These are phyloP conservation scores for Rutstroemia sp. DNA, from an alignment of 2,329 filamentous ascomycete species.

Conservation along the genomic window DNA sequence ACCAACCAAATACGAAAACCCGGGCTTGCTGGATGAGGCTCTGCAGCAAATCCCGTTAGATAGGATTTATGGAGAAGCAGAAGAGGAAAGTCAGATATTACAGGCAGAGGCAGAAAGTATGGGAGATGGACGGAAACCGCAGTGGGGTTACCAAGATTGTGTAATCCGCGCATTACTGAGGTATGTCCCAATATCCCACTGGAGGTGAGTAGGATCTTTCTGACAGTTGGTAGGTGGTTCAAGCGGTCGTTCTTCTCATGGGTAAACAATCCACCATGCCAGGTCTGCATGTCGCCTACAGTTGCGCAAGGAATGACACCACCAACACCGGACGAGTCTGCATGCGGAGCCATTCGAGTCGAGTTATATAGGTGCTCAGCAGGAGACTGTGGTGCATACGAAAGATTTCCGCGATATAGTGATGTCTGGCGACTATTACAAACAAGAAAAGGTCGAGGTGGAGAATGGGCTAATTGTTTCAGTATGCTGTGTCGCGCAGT, in stretches of 20 bases:
- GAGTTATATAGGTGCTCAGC: slow-evolving; percentile 87
- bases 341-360: slow-evolving; percentile 77
- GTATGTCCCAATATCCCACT: slow-evolving; percentile 40
- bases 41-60: slow-evolving; percentile 80
- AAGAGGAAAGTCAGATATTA: slow-evolving; percentile 85
- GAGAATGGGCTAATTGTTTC: slow-evolving; percentile 98
- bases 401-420: slow-evolving; percentile 89
- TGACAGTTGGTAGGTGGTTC: slow-evolving; percentile 68
- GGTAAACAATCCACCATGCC: slow-evolving; percentile 91
- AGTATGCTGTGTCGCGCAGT: slow-evolving; percentile 95
- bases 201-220: slow-evolving; percentile 10
- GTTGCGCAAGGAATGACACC: slow-evolving; percentile 75
- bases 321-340: slow-evolving; percentile 81
- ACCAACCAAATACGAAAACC: slow-evolving; percentile 93
- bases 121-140: slow-evolving; percentile 68
- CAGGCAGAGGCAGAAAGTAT: slow-evolving; percentile 83
- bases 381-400: slow-evolving; percentile 65
- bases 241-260: slow-evolving; percentile 91
- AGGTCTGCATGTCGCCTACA: slow-evolving; percentile 74
- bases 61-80: slow-evolving; percentile 85
- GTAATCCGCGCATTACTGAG: slow-evolving; percentile 80
- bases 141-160: slow-evolving; percentile 98
- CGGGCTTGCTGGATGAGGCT: slow-evolving; percentile 86
- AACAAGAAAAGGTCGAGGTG: slow-evolving; percentile 76
- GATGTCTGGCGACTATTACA: slow-evolving; percentile 91